These are phyloP conservation scores for Mucor velutinosus DNA, from an alignment of 371 early-diverging fungal genomes.

Conservation along the genomic window DNA sequence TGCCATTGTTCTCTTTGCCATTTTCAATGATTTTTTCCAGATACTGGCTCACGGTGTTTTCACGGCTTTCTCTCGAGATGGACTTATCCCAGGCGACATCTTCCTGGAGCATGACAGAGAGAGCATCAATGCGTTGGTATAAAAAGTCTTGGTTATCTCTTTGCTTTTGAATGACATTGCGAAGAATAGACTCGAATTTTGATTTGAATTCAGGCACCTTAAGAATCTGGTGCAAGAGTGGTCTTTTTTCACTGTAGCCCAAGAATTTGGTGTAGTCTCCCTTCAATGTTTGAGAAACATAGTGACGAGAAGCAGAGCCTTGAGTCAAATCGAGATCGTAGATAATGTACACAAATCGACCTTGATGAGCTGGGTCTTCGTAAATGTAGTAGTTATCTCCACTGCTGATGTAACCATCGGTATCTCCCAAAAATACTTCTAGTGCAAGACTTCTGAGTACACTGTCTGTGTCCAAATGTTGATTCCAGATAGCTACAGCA, in stretches of 20 bases:
- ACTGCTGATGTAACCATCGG: conserved; percentile 32
- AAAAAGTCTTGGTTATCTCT: conserved; percentile 3
- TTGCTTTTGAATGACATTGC: conserved; percentile 11
- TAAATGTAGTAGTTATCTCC: conserved; percentile 38
- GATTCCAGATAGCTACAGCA: conserved; percentile 29
- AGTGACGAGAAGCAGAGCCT: conserved; percentile 14
- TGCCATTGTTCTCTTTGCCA: background rate
- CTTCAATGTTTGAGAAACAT: background rate
- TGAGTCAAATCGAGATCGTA: conserved; percentile 33
- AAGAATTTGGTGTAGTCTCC: background rate
- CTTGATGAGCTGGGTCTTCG: conserved; percentile 5
- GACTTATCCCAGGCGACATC: conserved; percentile 28
- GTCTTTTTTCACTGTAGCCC: background rate
- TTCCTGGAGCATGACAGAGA: conserved; percentile 20
- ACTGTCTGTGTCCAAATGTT: conserved; percentile 11
- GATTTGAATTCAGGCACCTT: conserved; percentile 12
- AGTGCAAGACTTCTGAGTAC: conserved; percentile 26
- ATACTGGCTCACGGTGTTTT: background rate
- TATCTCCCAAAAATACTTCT: conserved; percentile 31
- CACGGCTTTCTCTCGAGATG: background rate
- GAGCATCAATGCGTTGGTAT: conserved; percentile 17
- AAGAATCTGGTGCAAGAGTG: conserved; percentile 12
- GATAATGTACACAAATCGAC: conserved; percentile 12
- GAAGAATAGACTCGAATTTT: conserved; percentile 9
- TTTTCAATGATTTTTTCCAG: background rate